These are phyloP conservation scores for Aspergillus hortae DNA, from an alignment of 2,329 filamentous ascomycete species.

Conservation along the genomic window DNA sequence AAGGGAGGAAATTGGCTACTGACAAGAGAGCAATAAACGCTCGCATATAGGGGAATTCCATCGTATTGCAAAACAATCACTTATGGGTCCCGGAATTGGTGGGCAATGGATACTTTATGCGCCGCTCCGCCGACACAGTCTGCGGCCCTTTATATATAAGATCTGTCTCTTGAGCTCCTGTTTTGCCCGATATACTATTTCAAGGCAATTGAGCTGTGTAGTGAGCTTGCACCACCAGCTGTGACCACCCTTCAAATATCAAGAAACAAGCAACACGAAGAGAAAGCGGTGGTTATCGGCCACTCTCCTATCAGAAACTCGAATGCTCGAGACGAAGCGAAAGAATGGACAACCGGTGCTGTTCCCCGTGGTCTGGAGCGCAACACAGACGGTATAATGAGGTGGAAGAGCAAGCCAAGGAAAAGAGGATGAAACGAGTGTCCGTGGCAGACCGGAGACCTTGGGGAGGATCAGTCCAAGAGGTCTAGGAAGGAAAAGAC, in stretches of 20 bases:
- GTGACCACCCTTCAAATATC: neutral
- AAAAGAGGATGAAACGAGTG: slow-evolving; percentile 24
- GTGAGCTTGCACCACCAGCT: neutral
- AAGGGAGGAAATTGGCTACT: slow-evolving; percentile 17
- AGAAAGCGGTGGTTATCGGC: too few relatives aligned
- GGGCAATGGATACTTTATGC: neutral
- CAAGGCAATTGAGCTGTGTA: neutral
- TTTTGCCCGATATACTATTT: neutral
- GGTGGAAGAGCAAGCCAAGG: slow-evolving; percentile 13
- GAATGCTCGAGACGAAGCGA: too few relatives aligned
- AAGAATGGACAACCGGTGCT: too few relatives aligned
- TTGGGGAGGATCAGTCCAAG: slow-evolving; percentile 4
- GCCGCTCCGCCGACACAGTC: neutral
- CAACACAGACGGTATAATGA: too few relatives aligned
- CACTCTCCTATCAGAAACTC: too few relatives aligned
- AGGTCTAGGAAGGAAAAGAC: slow-evolving; percentile 10
- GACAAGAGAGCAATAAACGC: slow-evolving; percentile 42
- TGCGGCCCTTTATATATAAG: neutral
- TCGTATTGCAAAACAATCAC: slow-evolving; percentile 9
- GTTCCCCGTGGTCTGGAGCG: too few relatives aligned
- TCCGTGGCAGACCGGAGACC: slow-evolving; percentile 11
- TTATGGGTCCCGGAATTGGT: neutral
- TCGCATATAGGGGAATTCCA: slow-evolving; percentile 39
- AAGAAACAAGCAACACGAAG: too few relatives aligned
- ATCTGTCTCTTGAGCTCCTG: neutral